Percentiles rank a stretch among this genome's conserved stretches.
These are phyloP conservation scores for Naematelia encephala DNA, from an alignment of 768 basidiomycete genomes.

Conservation along the genomic window DNA sequence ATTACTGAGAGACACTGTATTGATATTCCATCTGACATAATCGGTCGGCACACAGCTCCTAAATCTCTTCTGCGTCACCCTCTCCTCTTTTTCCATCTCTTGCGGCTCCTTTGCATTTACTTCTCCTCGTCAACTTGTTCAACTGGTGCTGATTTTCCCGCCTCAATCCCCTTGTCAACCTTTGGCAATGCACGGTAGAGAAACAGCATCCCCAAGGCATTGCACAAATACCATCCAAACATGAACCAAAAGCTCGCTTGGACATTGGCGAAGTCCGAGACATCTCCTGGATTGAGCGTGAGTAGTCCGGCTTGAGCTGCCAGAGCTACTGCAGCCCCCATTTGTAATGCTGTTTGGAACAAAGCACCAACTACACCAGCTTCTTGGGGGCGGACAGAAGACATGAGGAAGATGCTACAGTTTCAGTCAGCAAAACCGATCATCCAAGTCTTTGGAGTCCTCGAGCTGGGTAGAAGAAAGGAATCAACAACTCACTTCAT, in stretches of 20 bases:
- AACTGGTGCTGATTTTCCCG: no score
- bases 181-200: neutral
- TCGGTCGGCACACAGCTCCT: no score
- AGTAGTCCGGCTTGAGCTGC: constrained; percentile 52
- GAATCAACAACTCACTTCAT: constrained; percentile 16
- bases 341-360: constrained; percentile 22
- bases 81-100: no score
- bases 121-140: no score
- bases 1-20: no score
- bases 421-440: neutral
- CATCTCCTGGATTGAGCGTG: constrained; percentile 17
- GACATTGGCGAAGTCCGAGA: constrained; percentile 27
- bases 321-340: constrained; percentile 55
- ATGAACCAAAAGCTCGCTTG: constrained; percentile 28
- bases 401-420: constrained; percentile 30
- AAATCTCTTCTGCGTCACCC: no score
- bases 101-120: no score
- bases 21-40: no score
- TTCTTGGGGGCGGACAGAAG: constrained; percentile 36
- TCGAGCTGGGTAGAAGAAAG: neutral
- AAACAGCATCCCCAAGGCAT: constrained; percentile 1
- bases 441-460: neutral
- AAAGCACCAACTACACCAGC: constrained; percentile 30
- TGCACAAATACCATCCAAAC: constrained; percentile 27
- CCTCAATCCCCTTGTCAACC: neutral